A percentile compares a stretch with the other conserved stretches of the same genome.
These are phyloP conservation scores for Teratosphaeria pseudoeucalypti DNA, from an alignment of 2,329 filamentous ascomycete species.

Conservation along the genomic window DNA sequence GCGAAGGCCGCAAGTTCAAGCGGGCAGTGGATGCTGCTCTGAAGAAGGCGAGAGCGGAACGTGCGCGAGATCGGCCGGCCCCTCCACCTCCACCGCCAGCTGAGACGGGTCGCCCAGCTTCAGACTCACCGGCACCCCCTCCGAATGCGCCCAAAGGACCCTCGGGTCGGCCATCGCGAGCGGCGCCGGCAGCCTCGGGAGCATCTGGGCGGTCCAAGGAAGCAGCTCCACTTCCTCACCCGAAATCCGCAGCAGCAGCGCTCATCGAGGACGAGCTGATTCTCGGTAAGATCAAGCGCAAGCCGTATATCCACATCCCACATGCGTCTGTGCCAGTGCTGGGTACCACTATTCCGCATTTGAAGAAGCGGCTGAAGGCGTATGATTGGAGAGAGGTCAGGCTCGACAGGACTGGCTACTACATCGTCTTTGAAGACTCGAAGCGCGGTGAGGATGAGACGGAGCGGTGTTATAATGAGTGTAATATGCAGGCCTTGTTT, in stretches of 20 bases:
- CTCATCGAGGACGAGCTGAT: slow-evolving; percentile 58
- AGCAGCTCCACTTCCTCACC: slow-evolving; percentile 21
- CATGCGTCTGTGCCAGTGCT: slow-evolving; percentile 79
- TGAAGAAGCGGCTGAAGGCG: slow-evolving; percentile 79
- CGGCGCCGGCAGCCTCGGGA: slow-evolving; percentile 10
- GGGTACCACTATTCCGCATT: slow-evolving; percentile 72
- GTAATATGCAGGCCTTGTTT: slow-evolving; percentile 76
- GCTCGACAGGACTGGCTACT: slow-evolving; percentile 79
- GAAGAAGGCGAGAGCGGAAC: slow-evolving; percentile 55
- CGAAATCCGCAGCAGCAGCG: slow-evolving; percentile 27
- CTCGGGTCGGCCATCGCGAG: slow-evolving; percentile 42
- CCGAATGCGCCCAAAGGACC: slow-evolving; percentile 82
- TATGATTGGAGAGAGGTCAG: slow-evolving; percentile 74
- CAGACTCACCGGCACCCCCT: slow-evolving; percentile 52
- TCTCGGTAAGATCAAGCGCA: slow-evolving; percentile 57
- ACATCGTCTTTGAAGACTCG: slow-evolving; percentile 77
- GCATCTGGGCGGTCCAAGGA: slow-evolving; percentile 23
- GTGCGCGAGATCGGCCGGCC: slow-evolving; percentile 33
- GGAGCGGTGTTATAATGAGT: slow-evolving; percentile 65
- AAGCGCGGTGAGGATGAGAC: slow-evolving; percentile 68
- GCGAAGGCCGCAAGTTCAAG: slow-evolving; percentile 73
- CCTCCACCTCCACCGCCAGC: slow-evolving; percentile 18
- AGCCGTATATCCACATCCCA: slow-evolving; percentile 87
- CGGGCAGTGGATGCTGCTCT: slow-evolving; percentile 67
- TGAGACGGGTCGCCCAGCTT: slow-evolving; percentile 22